Base-by-base conservation (phyloP, 768 basidiomycete genomes). In the Phlebiopsis gigantea region DNA sequence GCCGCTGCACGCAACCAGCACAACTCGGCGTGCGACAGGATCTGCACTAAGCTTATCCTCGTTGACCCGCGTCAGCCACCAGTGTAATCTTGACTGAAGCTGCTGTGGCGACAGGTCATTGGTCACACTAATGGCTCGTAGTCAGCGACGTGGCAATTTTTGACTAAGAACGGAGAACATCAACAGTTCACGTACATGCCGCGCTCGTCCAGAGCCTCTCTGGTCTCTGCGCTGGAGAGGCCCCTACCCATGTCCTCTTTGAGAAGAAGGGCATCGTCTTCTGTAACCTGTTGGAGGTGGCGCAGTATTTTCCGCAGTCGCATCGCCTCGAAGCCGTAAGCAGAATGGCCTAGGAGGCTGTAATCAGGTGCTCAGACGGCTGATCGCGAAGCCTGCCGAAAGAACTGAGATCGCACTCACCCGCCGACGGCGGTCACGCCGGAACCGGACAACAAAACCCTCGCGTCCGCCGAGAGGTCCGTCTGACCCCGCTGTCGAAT, bases 191-290 rank as follows among this genome's bases (percentile, higher is more conserved):
- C 88, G 66, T 66, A 92, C 90, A 91, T 77, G 63, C 87, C 91
- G 57, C 91, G 84, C 68, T 91, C 90, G 57, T 79, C 74, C 14
- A 93, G 75, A 3, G 88, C 85, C 55, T 88, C 80, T 26, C 76
- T 72, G 5, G 91, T 72, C 60, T 86, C 87, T 3, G 73, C 72
- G 19, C 72, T 65, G 2, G 80, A 79, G 45, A 93, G 68, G 29
- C 67, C 63, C 22, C 70, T 67, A 1, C 74, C 73, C 29, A 71
- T 62, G 28, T 71, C 73, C 62, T 87, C 85, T 31, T 73, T 74
- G 14, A 74, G 62, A 42, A 93, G 71, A n/a, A 85, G 71, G 21
- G 69, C 69, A 65, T 93, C 91, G 61, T 93, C 91, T 48, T 74
- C 67, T 1, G 77, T 67, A 56, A 93, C 55, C 15, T 64, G 58